Evolutionary conservation across 225 moss, liverwort and hornwort species (phyloP), one percentile per base, ranked within the genome.

Genomic region (Thuidium tamariscinum): DNA sequence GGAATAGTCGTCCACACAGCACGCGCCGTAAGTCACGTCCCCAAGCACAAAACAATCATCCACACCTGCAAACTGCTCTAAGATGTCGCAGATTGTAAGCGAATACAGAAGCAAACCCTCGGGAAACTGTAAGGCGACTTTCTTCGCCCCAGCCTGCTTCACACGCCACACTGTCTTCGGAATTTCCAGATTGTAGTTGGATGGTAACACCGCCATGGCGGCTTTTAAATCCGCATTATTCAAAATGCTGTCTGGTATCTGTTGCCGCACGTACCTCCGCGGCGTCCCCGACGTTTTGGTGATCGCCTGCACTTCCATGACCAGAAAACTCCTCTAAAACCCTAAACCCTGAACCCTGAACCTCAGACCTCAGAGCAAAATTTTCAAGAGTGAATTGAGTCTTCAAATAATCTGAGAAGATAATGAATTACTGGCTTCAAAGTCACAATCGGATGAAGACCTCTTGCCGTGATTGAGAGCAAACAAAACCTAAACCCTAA

Each of bases 1-100:
- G 42, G 98, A 99, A 84, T 94, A 99, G 84, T 99, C 98, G 72
- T 98, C 98, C 89, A 98, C 93, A 74, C 98, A 98, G 82, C 98
- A 98, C 10, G 98, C 98, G 8, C 98, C 98, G 30, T 98, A 98
- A 1, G 98, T 98, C 68, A 98, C 98, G 81, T 98, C 98, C 46
- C 98, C 98, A 32, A 97, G 94, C 72, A 98, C 97, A 48, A 97
- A 94, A 82, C 98, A 98, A 48, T 98, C 94, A 74, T 95, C 90
- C 67, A 98, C 95, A 19, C 92, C 98, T 23, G 98, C 95, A 84
- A 98, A 98, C 49, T 94, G 90, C 83, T 98, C 94, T 54, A 98
- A 67, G 23, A 98, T 97, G 85, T 98, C 98, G 87, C 98, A 96
- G 51, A 98, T 95, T 46, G 97, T 91, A 22, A 98, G 94, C 29